phyloP scores from a whole-genome alignment of 73 alveolate genomes.

The Tetrahymena malaccensis region DNA sequence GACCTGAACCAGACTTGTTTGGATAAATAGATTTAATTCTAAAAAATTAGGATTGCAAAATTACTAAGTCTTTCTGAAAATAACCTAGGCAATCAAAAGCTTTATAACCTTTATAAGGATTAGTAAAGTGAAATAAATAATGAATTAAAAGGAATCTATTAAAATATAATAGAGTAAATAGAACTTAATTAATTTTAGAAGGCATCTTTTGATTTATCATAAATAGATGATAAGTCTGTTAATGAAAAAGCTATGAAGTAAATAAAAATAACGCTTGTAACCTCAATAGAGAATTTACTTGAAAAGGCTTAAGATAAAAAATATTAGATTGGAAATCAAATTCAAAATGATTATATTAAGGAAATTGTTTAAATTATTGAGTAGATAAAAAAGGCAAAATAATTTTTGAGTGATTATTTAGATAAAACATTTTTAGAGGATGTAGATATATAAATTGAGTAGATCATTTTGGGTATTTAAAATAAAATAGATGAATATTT shows the following conservation, averaged over 20 bases:
- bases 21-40: background rate
- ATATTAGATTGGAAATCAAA: background rate
- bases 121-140: background rate
- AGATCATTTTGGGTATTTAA: background rate
- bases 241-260: background rate
- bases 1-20: background rate
- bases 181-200: background rate
- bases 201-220: background rate
- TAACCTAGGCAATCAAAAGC: background rate
- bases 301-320: background rate
- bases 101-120: background rate
- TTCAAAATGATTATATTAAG: too few species aligned
- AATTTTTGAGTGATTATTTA: too few species aligned
- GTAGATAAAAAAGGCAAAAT: too few species aligned
- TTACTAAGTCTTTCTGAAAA: background rate
- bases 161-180: background rate
- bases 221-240: background rate
- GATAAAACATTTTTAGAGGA: background rate
- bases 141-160: background rate
- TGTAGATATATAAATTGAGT: background rate
- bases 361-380: too few species aligned
- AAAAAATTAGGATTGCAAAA: background rate
- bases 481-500: background rate
- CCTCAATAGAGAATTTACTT: background rate
- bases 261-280: background rate